Evolutionary conservation across 2,329 filamentous ascomycete species (phyloP).

Genomic region (Colletotrichum scovillei): DNA sequence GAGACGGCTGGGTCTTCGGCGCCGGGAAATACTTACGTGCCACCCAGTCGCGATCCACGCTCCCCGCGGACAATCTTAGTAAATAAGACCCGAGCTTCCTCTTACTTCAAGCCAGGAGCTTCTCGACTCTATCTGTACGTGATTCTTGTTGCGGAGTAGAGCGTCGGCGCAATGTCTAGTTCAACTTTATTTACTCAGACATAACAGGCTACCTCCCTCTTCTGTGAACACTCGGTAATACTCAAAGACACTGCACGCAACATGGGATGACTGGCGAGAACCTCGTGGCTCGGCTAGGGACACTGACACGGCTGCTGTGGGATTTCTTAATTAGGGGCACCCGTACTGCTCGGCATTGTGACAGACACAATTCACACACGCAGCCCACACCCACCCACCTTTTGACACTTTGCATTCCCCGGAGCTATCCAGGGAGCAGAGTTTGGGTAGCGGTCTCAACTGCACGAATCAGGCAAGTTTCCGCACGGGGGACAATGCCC

Average conservation of each 20-base stretch:
- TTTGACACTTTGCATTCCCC: not conserved
- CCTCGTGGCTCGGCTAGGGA: not conserved
- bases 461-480: constrained; percentile 23
- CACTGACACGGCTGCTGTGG: not conserved
- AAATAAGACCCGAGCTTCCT: not conserved
- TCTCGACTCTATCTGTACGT: not conserved
- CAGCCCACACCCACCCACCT: not conserved
- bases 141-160: not conserved
- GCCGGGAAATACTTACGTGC: not conserved
- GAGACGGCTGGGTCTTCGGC: not conserved
- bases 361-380: not conserved
- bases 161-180: not conserved
- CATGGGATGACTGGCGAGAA: constrained; percentile 3
- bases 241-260: not conserved
- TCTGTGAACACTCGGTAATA: too few species aligned
- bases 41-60: not conserved
- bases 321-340: not conserved
- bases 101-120: not conserved
- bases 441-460: constrained; percentile 12
- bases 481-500: constrained; percentile 6
- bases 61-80: not conserved
- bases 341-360: not conserved
- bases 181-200: not conserved
- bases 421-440: constrained; percentile 17
- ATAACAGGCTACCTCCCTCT: not conserved